Base-by-base conservation (phyloP, 164 flowering plant genomes). In the Pachysandra terminalis region DNA sequence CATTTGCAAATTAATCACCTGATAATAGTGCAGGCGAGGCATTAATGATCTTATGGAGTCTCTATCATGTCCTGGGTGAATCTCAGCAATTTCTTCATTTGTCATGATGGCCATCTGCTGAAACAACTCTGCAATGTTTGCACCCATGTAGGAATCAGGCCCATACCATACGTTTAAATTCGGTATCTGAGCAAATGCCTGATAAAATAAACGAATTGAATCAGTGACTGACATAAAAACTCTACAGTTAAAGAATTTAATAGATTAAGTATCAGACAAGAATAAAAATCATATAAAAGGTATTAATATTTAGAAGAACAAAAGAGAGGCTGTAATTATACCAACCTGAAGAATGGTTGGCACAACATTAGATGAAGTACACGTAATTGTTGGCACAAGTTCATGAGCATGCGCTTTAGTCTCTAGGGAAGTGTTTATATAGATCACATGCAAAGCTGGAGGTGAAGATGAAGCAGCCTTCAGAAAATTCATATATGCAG, bases 131-230 rank as follows among this genome's bases (percentile, higher is more conserved):
- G 63, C 77, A 48, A 95, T 85, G 74, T 95, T 95, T 73, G 98
- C 97, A 75, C 99, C 99, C 98, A 95, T 95, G 80, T 95, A 95
- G 53, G 97, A 82, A 76, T 95, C 98, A 52, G 99, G 99, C 59
- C 99, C 99, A 77, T 95, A 95, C 83, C 85, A 89, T 64, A 95
- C 68, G 22, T 81, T 83, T 37, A 92, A 71, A 71, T 85, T 85
- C 54, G 96, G 91, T 28, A 95, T 78, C 81, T 95, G 91, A 57
- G 96, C 83, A 85, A 92, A 95, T 58, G 97, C 97, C 99, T 95
- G 82, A 26, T 41, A 70, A 53, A 61, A 32, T 41, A 56, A 66
- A 56, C 25, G 56, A 45, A 13, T 67, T 51, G 65, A 17, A 64
- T 51, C 13, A 64, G 61, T 21, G 19, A 70, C 23, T 15, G 22